These are phyloP conservation scores for Vicia faba DNA, from an alignment of 306 rosid genomes.

Conservation along the genomic window DNA sequence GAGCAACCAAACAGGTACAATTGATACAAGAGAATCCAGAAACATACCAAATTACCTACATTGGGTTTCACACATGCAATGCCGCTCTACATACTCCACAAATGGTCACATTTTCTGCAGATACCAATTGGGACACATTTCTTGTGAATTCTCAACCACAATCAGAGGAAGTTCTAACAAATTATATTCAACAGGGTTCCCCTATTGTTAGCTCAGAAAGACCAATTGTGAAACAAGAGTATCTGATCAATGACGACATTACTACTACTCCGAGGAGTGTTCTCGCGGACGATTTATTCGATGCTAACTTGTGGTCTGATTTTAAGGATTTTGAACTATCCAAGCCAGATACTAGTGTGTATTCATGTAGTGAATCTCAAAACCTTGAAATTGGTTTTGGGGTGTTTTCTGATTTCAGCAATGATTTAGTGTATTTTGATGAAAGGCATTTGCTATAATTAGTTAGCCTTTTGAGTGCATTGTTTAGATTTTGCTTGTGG, in stretches of 20 bases:
- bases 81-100: constrained; percentile 45
- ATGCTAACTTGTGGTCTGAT: constrained; percentile 53
- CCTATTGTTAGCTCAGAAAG: background rate
- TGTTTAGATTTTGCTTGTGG: constrained; percentile 20
- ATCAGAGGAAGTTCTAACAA: constrained; percentile 20
- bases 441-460: constrained; percentile 28
- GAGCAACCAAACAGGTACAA: constrained; percentile 73
- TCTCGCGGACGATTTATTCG: constrained; percentile 41
- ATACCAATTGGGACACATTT: constrained; percentile 23
- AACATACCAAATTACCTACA: constrained; percentile 59
- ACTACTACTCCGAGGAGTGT: constrained; percentile 43
- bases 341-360: constrained; percentile 43
- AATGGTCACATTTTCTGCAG: constrained; percentile 40
- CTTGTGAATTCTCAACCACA: constrained; percentile 18
- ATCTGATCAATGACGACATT: constrained; percentile 31
- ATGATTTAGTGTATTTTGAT: constrained; percentile 38
- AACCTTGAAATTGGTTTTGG: constrained; percentile 38
- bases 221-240: constrained; percentile 43
- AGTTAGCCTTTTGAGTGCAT: constrained; percentile 1
- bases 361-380: constrained; percentile 39
- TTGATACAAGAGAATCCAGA: constrained; percentile 48
- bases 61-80: constrained; percentile 74
- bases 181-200: background rate
- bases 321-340: constrained; percentile 53
- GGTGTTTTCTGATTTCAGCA: constrained; percentile 37